Conservation (phyloP, 192 early-diverging fungal species). For the Entomortierella parvispora region DNA sequence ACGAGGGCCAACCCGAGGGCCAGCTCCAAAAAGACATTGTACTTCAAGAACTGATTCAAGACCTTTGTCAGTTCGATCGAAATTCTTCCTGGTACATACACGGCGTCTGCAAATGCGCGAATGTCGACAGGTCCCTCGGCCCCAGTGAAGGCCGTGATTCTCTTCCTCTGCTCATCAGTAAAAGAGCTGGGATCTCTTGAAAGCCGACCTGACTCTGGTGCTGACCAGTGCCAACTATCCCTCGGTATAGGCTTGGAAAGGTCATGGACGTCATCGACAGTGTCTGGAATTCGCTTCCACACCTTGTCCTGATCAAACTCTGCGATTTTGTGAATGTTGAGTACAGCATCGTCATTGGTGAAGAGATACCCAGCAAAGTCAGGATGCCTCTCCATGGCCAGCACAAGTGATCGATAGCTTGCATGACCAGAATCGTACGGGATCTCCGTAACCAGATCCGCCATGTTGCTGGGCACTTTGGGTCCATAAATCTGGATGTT, state of each 20-base stretch:
- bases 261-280: neutral
- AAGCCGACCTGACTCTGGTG: neutral
- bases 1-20: neutral
- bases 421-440: too few relatives aligned
- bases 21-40: neutral
- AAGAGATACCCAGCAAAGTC: constrained; percentile 7
- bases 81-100: constrained; percentile 3
- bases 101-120: neutral
- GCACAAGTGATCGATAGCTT: constrained; percentile 2
- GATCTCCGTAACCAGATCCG: too few relatives aligned
- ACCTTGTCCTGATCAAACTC: constrained; percentile 2
- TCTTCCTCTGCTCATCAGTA: neutral
- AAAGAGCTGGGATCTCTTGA: neutral
- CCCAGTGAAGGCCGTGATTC: neutral
- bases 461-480: neutral
- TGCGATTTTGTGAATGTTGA: neutral
- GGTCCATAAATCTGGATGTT: constrained; percentile 9
- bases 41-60: neutral
- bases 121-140: constrained; percentile 3
- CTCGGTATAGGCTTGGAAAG: neutral
- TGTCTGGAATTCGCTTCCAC: neutral
- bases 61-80: neutral
- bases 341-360: constrained; percentile 7
- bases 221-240: neutral
- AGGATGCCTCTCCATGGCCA: constrained; percentile 7